phyloP scores from a whole-genome alignment of 2,329 filamentous ascomycete genomes.

The Aspergillus fumigatiaffinis region DNA sequence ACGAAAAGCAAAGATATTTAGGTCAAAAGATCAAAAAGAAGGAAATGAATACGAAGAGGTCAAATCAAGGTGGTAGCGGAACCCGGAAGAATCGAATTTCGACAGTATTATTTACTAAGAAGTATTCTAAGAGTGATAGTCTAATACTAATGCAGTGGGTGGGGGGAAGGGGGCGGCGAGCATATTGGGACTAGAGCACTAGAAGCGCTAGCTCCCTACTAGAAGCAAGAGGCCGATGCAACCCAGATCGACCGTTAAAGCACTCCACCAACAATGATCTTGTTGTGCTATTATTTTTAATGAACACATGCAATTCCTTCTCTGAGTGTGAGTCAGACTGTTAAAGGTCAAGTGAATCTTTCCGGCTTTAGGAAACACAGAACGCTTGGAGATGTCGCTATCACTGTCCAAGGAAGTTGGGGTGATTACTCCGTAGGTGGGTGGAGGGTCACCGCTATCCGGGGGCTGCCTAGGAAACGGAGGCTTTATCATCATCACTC shows the following conservation, averaged over 20 bases:
- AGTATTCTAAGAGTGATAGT: background rate
- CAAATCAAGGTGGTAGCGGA: conserved; percentile 4
- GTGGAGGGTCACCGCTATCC: background rate
- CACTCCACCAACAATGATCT: background rate
- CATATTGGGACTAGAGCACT: background rate
- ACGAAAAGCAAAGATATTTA: background rate
- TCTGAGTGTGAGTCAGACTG: background rate
- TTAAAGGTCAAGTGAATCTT: background rate
- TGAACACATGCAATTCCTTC: background rate
- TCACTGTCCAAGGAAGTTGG: too few species aligned
- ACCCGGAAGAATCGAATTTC: conserved; percentile 8
- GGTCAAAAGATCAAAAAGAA: background rate
- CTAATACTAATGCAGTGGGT: background rate
- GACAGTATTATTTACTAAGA: background rate
- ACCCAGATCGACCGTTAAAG: background rate
- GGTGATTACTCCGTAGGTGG: too few species aligned
- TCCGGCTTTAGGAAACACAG: background rate
- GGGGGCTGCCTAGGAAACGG: too few species aligned
- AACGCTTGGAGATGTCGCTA: too few species aligned
- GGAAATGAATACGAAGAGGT: background rate
- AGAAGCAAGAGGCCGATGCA: background rate
- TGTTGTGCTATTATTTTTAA: background rate
- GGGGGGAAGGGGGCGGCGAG: background rate
- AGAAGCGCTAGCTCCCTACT: background rate
- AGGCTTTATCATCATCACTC: too few species aligned